Percentiles rank a stretch among this genome's conserved stretches.
These are phyloP conservation scores for Solanum paucissectum DNA, from an alignment of 257 asterid species.

Conservation along the genomic window DNA sequence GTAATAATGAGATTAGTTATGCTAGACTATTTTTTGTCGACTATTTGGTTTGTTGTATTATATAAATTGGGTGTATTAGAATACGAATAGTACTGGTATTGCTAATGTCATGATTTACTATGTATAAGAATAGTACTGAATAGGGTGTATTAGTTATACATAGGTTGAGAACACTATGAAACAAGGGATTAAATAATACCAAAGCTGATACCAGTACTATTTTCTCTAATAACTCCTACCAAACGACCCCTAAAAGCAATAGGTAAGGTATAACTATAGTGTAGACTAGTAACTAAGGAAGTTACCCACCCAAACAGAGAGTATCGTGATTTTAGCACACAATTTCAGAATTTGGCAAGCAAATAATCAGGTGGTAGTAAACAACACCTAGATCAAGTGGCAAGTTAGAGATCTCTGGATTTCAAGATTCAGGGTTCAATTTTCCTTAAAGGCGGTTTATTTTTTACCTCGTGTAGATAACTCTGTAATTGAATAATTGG, in stretches of 20 bases:
- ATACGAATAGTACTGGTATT: neutral
- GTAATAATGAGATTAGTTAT: neutral
- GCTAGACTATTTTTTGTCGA: neutral
- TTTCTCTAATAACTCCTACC: neutral
- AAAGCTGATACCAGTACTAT: neutral
- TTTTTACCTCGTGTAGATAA: neutral
- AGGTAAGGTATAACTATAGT: neutral
- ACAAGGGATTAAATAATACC: neutral
- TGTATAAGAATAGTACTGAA: neutral
- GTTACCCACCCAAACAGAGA: neutral
- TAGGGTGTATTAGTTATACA: neutral
- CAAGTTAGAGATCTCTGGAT: neutral
- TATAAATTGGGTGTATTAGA: neutral
- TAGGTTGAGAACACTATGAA: neutral
- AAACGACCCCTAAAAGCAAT: neutral
- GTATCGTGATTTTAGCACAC: neutral
- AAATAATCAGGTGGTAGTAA: neutral
- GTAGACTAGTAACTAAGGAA: neutral
- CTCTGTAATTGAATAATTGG: neutral
- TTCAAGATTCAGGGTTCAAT: neutral
- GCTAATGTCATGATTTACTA: neutral
- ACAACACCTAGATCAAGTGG: neutral
- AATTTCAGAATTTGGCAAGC: neutral
- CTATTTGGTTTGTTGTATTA: neutral
- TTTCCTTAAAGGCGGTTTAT: neutral